Evolutionary conservation across 345 rosid genomes (phyloP).

Genomic region (Erysimum cheiranthoides): DNA sequence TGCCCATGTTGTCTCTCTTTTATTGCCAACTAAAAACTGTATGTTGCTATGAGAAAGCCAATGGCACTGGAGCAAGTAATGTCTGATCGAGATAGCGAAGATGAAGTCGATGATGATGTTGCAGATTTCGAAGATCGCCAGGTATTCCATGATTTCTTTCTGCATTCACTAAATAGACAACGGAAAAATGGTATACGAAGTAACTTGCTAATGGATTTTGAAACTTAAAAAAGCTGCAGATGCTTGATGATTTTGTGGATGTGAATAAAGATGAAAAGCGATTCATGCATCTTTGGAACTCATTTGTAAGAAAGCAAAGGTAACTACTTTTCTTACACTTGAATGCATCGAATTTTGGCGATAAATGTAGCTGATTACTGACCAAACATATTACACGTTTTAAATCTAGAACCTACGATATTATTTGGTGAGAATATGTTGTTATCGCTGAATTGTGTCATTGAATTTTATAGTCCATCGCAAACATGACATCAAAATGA

Average conservation of each 20-base stretch:
- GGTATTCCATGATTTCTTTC: slow-evolving; percentile 54
- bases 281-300: slow-evolving; percentile 96
- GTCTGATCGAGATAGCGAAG: slow-evolving; percentile 93
- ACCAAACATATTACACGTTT: not conserved
- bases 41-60: slow-evolving; percentile 55
- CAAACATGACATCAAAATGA: not conserved
- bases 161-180: not conserved
- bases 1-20: slow-evolving; percentile 8
- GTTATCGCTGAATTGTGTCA: not conserved
- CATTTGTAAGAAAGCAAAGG: slow-evolving; percentile 91
- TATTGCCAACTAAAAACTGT: slow-evolving; percentile 28
- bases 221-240: slow-evolving; percentile 58
- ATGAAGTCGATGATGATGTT: slow-evolving; percentile 83
- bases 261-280: slow-evolving; percentile 81
- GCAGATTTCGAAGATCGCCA: slow-evolving; percentile 85
- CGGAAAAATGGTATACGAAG: not conserved
- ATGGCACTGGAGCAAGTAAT: slow-evolving; percentile 81
- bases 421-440: not conserved
- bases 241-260: slow-evolving; percentile 97
- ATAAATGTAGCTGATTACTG: not conserved
- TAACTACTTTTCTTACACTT: slow-evolving; percentile 36
- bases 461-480: too few relatives aligned
- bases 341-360: not conserved
- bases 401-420: too few relatives aligned
- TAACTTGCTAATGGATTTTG: slow-evolving; percentile 32